A percentile compares a stretch with the other conserved stretches of the same genome.
Conservation (phyloP, 2,329 filamentous ascomycete genomes). For the Aureobasidium sp. region DNA sequence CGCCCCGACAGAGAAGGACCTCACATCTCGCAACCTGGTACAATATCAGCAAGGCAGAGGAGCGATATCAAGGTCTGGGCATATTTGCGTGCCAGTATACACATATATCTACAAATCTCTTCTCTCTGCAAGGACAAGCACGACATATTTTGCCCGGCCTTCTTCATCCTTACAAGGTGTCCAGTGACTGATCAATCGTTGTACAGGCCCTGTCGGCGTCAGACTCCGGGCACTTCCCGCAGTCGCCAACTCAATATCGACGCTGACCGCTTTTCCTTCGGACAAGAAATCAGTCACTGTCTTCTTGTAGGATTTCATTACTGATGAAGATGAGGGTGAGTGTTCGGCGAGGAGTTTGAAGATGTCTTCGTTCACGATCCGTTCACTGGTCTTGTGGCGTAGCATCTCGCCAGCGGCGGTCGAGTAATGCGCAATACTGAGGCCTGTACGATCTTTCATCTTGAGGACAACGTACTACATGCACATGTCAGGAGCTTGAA, state of each 20-base stretch:
- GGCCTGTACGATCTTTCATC: constrained; percentile 22
- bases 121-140: constrained; percentile 21
- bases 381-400: constrained; percentile 35
- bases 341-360: constrained; percentile 50
- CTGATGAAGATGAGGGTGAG: constrained; percentile 28
- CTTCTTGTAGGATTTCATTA: constrained; percentile 41
- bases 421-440: constrained; percentile 42
- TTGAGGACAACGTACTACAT: constrained; percentile 35
- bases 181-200: constrained; percentile 37
- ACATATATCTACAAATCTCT: not conserved
- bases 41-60: too few relatives aligned
- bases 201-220: constrained; percentile 22
- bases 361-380: constrained; percentile 38
- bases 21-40: too few relatives aligned
- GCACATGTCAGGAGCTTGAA: not conserved
- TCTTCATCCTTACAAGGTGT: constrained; percentile 39
- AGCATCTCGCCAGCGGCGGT: constrained; percentile 43
- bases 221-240: constrained; percentile 23
- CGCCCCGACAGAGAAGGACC: too few relatives aligned
- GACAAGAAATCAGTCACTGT: constrained; percentile 36
- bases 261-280: constrained; percentile 25
- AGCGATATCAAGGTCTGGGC: too few relatives aligned
- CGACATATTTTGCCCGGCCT: constrained; percentile 27
- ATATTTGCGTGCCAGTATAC: too few relatives aligned
- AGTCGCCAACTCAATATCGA: constrained; percentile 25